Conservation (phyloP, 495 filamentous ascomycete species). For the Aspergillus homomorphus region DNA sequence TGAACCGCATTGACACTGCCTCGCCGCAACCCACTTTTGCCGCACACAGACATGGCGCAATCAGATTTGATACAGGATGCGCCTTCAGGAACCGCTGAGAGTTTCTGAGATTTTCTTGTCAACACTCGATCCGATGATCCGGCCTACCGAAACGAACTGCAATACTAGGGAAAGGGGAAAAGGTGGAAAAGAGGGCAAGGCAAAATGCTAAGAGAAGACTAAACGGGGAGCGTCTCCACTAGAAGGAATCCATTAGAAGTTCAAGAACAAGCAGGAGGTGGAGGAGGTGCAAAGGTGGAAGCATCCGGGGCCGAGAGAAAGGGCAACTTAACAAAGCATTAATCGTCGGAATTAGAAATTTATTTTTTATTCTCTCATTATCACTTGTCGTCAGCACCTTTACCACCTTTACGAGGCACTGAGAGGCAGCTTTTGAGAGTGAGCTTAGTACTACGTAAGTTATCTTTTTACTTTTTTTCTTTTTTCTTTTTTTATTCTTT, state of each 20-base stretch:
- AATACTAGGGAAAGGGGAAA: background rate
- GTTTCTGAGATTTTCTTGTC: background rate
- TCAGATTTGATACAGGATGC: background rate
- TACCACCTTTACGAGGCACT: background rate
- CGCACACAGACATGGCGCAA: background rate
- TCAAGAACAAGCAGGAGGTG: conserved; percentile 3
- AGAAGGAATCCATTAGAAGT: background rate
- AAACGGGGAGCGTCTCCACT: background rate
- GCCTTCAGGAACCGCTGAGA: background rate
- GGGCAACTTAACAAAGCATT: background rate
- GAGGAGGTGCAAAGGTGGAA: too few species aligned
- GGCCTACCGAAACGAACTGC: background rate
- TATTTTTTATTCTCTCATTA: background rate
- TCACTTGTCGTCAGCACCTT: background rate
- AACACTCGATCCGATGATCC: background rate
- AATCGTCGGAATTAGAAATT: background rate
- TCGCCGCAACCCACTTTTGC: background rate
- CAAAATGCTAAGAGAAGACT: background rate
- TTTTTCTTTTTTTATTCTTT: background rate
- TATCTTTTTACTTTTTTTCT: background rate
- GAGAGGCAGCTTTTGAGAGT: background rate
- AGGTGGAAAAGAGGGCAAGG: background rate
- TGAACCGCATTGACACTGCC: background rate
- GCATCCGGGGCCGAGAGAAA: background rate
- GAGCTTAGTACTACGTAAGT: background rate